Evolutionary conservation across 352 stramenopile species (phyloP), one percentile per base, ranked within the genome.

Genomic region (Phytophthora sp.): DNA sequence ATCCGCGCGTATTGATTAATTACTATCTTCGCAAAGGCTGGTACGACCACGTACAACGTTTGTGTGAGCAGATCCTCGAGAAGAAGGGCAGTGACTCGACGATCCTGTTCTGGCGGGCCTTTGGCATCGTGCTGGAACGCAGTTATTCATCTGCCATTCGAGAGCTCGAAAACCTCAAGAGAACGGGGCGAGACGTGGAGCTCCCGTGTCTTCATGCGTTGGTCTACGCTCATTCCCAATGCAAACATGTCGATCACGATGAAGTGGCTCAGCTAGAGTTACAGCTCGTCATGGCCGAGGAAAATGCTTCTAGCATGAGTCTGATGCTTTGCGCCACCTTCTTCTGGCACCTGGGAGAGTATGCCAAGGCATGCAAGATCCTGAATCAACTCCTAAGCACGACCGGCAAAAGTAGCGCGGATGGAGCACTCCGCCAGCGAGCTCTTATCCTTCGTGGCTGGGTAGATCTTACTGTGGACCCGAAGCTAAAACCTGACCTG

Each of bases 1-100:
- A 94, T 28, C 69, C 79, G 20, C 79, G 77, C 38, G 85, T 84
- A 48, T 66, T 94, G 24, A 92, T 92, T 74, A 91, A 94, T 64
- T 95, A 93, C 64, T 97, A 96, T 68, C 55, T 94, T 32, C 84
- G 89, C 59, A 91, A 95, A 62, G 84, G 89, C 45, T 95, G 88
- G 83, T 95, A 89, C 56, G 73, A 91, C 54, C 88, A 97, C 59
- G 80, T 94, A 6, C 84, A 96, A 67, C 77, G 81, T 5, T 68
- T 95, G 3, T 96, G 88, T 54, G 84, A 94, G 71, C 69, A 73
- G 18, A 56, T 92, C n/a, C 75, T 96, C 12, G 66, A 74, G 49
- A 96, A 94, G 69, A 86, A 88, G 53, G 89, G 87, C 61, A 91
- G 72, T 27, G 90, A 97, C 54, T 68, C 83, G 17, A 58, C 67